Evolutionary conservation across 2,329 filamentous ascomycete genomes (phyloP).

Genomic region (Pseudopithomyces maydicus): DNA sequence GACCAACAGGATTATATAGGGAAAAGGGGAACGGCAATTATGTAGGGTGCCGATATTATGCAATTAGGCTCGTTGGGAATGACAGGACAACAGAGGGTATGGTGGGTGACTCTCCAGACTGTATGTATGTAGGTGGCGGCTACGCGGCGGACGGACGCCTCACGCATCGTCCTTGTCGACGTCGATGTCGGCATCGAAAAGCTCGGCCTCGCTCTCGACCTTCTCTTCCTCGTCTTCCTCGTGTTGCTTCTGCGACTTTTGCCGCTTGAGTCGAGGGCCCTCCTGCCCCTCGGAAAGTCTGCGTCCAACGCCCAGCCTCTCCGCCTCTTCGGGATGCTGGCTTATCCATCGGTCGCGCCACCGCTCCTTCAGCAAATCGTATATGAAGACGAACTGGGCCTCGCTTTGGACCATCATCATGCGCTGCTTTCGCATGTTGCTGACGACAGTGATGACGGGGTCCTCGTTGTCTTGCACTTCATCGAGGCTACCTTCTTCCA

Average conservation of each 20-base stretch:
- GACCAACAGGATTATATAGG: not conserved
- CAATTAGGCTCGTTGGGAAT: too few species aligned
- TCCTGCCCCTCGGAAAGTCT: slow-evolving; percentile 9
- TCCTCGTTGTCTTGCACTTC: slow-evolving; percentile 59
- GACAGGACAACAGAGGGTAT: too few species aligned
- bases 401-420: slow-evolving; percentile 96
- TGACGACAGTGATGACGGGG: slow-evolving; percentile 78
- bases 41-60: not conserved
- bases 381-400: slow-evolving; percentile 83
- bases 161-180: slow-evolving; percentile 34
- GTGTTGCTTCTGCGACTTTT: slow-evolving; percentile 22
- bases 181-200: slow-evolving; percentile 32
- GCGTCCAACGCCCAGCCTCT: slow-evolving; percentile 24
- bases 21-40: not conserved
- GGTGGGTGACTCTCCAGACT: too few species aligned
- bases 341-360: slow-evolving; percentile 63
- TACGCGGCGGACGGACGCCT: not conserved
- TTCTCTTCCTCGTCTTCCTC: slow-evolving; percentile 24
- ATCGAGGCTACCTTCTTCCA: slow-evolving; percentile 73
- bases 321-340: slow-evolving; percentile 34
- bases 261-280: slow-evolving; percentile 34
- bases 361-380: slow-evolving; percentile 78
- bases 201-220: slow-evolving; percentile 40
- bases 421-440: slow-evolving; percentile 80
- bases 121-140: not conserved